Base-by-base conservation (phyloP, 129 eudicot genomes). In the Chrysanthemum seticuspe region DNA sequence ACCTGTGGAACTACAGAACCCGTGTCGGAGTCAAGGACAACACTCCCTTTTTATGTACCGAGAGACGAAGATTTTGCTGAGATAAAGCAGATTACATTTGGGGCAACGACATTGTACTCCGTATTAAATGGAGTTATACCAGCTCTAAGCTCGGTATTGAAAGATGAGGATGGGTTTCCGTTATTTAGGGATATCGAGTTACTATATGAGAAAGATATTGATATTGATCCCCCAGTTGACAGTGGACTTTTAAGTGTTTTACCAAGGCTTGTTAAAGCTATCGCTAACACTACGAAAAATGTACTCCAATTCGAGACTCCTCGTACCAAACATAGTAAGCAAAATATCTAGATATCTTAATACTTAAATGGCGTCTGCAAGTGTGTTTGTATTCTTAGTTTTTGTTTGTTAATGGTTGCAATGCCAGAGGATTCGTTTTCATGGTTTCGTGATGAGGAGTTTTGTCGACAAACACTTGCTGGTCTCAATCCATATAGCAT, bases 371-470 rank as follows among this genome's bases (percentile, higher is more conserved):
- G 9, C 47, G 47, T 6, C 8, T 7, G 47, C 47, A 7, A 6
- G 47, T 40, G 47, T 36, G 18, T 12, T 78, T 0, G 15, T 5
- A 58, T 0, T 13, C 10, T 13, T 34, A 6, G 25, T 40, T 70
- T 16, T 49, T 52, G 34, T 18, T 27, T 29, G 64, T 25, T 63
- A 49, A 52, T 69, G 62, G 21, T 68, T 69, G 52, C 29, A 18
- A 54, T 67, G 67, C 52, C 66, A 90, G 96, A 85, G 75, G 97
- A 91, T 62, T 84, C 80, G 5, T 86, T 88, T 83, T 76, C 87
- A 63, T 91, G 97, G 97, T 65, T 74, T n/a, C 86, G 87, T 3
- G 97, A 91, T 72, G 90, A 82, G 70, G 97, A 91, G 53, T 84
- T 91, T 49, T 75, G 86, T 73, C 85, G 91, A 10, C 91, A 88